Percentiles rank a stretch among this genome's conserved stretches.
phyloP scores from a whole-genome alignment of 108 stramenopile genomes.

The Skeletonema potamos region DNA sequence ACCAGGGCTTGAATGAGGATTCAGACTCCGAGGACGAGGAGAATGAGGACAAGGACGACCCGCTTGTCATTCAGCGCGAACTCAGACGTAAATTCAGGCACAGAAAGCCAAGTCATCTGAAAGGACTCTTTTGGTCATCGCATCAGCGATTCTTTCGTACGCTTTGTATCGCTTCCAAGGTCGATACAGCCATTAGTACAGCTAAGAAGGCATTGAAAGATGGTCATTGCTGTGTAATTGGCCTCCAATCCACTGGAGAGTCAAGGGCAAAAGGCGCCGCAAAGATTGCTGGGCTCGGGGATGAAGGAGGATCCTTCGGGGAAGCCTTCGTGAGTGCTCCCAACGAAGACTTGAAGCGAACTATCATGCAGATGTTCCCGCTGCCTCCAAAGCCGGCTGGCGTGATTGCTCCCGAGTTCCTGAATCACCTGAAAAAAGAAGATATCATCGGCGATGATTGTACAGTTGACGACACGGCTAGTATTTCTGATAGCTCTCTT shows the following conservation, averaged over 20 bases:
- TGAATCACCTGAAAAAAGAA: constrained; percentile 23
- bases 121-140: constrained; percentile 54
- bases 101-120: constrained; percentile 9
- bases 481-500: neutral
- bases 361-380: constrained; percentile 4
- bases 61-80: constrained; percentile 7
- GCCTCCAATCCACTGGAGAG: constrained; percentile 63
- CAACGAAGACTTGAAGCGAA: constrained; percentile 1
- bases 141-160: constrained; percentile 60
- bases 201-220: constrained; percentile 37
- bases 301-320: constrained; percentile 5
- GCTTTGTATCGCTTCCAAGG: constrained; percentile 56
- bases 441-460: constrained; percentile 3
- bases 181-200: constrained; percentile 34
- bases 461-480: constrained; percentile 1
- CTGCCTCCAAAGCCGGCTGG: constrained; percentile 35
- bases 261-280: constrained; percentile 27
- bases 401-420: constrained; percentile 35
- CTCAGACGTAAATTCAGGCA: constrained; percentile 34
- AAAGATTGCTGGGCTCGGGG: constrained; percentile 40
- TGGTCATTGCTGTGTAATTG: constrained; percentile 55
- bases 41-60: constrained; percentile 16
- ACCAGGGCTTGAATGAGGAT: constrained; percentile 8
- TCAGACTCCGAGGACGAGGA: constrained; percentile 23
- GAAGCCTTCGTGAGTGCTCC: constrained; percentile 18